Conservation (phyloP, 1,139 yeast genomes). For the Suhomyces wounanorum region DNA sequence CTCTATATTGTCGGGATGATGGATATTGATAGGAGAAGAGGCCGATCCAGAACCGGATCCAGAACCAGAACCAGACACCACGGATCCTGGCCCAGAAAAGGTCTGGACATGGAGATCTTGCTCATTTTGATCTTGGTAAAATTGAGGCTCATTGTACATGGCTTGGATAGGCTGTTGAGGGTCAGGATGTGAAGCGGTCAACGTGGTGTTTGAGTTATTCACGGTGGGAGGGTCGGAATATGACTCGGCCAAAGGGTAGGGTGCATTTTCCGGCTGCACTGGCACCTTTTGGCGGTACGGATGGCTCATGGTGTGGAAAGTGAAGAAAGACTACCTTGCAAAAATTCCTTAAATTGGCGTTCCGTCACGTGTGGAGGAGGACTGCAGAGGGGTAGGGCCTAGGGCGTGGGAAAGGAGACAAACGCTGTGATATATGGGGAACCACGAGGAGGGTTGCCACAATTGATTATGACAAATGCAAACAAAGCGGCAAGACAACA, state of each 20-base stretch:
- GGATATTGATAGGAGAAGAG: background rate
- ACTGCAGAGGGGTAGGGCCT: background rate
- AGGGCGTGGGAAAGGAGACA: background rate
- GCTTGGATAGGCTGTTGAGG: background rate
- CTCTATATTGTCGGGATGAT: background rate
- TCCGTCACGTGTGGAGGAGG: slow-evolving; percentile 4
- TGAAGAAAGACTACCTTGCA: background rate
- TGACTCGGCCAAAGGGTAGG: slow-evolving; percentile 25
- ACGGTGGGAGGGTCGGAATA: slow-evolving; percentile 3
- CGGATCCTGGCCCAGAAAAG: slow-evolving; percentile 7
- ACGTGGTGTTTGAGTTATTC: slow-evolving; percentile 2
- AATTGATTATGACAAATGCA: background rate
- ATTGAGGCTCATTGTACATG: slow-evolving; percentile 7
- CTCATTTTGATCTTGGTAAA: slow-evolving; percentile 4
- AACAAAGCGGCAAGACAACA: background rate
- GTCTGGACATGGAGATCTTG: background rate
- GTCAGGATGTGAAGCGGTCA: background rate
- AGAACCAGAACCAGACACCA: slow-evolving; percentile 7
- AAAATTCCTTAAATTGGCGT: slow-evolving; percentile 4
- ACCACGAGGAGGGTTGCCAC: background rate
- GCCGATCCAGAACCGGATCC: slow-evolving; percentile 5
- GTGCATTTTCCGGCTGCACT: slow-evolving; percentile 15
- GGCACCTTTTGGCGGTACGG: slow-evolving; percentile 38
- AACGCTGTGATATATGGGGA: background rate
- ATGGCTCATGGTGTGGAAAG: slow-evolving; percentile 22